Evolutionary conservation across 768 basidiomycete species (phyloP), one percentile per base, ranked within the genome.

Genomic region (Hypsizygus marmoreus): DNA sequence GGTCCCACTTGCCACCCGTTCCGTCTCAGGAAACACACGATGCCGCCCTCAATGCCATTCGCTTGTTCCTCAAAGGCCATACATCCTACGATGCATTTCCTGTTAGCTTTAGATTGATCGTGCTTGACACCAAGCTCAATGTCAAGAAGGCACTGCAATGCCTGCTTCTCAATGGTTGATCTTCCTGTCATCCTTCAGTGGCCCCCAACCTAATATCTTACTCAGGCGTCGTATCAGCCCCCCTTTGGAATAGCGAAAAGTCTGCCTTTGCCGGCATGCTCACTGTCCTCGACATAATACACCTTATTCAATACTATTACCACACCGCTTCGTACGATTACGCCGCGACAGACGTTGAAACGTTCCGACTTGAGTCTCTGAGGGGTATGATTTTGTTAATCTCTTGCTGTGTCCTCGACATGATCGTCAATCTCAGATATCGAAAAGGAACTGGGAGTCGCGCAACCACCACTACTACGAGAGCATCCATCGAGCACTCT

Each of bases 241-340:
- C 97, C 10, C 75, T 99, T 19, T 99, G 95, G 92, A 95, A 97
- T 72, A 95, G 93, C 65, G 90, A 93, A 53, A 82, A 81, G 49
- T 95, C 91, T 4, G 82, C 76, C 31, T 99, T 99, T 60, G 91
- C 92, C 7, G 97, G 97, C 49, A 98, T 99, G 95, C 88, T 99
- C 61, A 99, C 97, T 7, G 92, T 98, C n/a, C 81, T 93, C 46
- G 97, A 99, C 67, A 94, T 99, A 65, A 97, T 99, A 47, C 97
- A 99, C 65, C 83, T 99, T 54, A 98, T 99, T 54, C 97, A 99
- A 60, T 97, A 95, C 71, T 99, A 97, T 67, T 97, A 97, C 67
- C 83, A 86, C 36, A 91, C 87, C 2, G 84, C 88, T 24, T 84
- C 84, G 28, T 88, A 83, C 64, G 93, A 93, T 57, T 83, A 81